Evolutionary conservation across 2,329 filamentous ascomycete genomes (phyloP).

Genomic region (Conoideocrella luteorostrata): DNA sequence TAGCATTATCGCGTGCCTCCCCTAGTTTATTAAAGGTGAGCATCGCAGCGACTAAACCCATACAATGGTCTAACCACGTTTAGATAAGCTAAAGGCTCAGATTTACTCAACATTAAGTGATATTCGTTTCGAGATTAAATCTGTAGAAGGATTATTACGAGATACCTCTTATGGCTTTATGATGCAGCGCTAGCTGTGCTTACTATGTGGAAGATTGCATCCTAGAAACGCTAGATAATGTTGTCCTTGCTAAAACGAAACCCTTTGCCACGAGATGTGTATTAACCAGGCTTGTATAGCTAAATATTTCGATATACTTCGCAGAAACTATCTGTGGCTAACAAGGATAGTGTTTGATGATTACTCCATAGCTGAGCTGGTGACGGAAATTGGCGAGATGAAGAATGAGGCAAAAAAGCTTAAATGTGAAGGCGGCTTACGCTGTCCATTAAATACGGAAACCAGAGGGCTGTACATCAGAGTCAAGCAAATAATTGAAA

Average conservation of each 20-base stretch:
- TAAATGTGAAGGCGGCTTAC: too few relatives aligned
- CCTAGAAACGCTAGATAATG: neutral
- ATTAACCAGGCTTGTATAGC: neutral
- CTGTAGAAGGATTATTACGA: neutral
- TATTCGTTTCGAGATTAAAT: neutral
- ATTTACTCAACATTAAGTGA: neutral
- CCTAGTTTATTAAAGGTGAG: neutral
- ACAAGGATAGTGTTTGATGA: neutral
- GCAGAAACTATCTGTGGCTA: neutral
- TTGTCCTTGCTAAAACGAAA: neutral
- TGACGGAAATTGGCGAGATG: too few relatives aligned
- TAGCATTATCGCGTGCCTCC: neutral
- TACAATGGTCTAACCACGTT: too few relatives aligned
- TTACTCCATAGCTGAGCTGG: too few relatives aligned
- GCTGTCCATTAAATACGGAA: too few relatives aligned
- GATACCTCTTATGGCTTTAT: neutral
- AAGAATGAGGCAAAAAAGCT: too few relatives aligned
- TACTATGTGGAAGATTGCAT: neutral
- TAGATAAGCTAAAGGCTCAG: neutral
- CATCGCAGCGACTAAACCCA: too few relatives aligned
- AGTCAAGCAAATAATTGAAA: too few relatives aligned
- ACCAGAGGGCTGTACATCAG: too few relatives aligned
- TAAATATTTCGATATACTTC: neutral
- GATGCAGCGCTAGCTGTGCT: neutral
- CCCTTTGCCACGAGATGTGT: neutral